Evolutionary conservation across 1,139 yeast genomes (phyloP), one percentile per base, ranked within the genome.

Genomic region (Yamadazyma trypodendri): DNA sequence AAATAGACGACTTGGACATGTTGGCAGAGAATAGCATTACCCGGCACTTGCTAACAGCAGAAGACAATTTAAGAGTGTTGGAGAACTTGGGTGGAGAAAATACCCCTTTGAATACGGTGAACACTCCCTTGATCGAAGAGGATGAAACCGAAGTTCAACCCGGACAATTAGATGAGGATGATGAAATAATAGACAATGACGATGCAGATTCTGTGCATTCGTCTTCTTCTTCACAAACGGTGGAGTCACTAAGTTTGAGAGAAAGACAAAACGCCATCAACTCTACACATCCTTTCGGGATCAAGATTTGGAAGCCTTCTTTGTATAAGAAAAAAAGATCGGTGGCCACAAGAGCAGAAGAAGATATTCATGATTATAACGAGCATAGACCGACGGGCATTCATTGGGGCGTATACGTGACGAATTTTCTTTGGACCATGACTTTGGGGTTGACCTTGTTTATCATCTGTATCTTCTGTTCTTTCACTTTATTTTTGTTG

Each of bases 251-350:
- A 52, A 92, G 96, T n/a, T 71, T 92, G 42, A 72, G 92, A 43
- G 96, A 90, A 50, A 80, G 97, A 48, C 98, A 92, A 61, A 89
- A 87, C 49, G 98, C 98, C 3, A 94, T 92, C 58, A 92, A 92
- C 55, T 82, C 87, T 38, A 89, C 97, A 1, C 98, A 94, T 65
- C 98, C 98, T 0, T 92, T 92, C 56, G 98, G 98, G 72, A 89
- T 92, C 37, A 84, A 96, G 59, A 87, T 92, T 51, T 92, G 98
- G 98, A 92, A 92, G 56, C 98, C 98, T 1, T 96, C 98, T 2
- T 72, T 92, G 42, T 92, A 92, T 62, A 92, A 94, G 57, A 92
- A 92, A 60, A 77, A 78, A 44, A 79, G 99, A 52, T 87, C 97
- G 1, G 97, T 92, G 25, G 95, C 95, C 48, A 72, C 82, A 24